Conservation (phyloP, 495 filamentous ascomycete genomes). For the Sordaria brevicollis region DNA sequence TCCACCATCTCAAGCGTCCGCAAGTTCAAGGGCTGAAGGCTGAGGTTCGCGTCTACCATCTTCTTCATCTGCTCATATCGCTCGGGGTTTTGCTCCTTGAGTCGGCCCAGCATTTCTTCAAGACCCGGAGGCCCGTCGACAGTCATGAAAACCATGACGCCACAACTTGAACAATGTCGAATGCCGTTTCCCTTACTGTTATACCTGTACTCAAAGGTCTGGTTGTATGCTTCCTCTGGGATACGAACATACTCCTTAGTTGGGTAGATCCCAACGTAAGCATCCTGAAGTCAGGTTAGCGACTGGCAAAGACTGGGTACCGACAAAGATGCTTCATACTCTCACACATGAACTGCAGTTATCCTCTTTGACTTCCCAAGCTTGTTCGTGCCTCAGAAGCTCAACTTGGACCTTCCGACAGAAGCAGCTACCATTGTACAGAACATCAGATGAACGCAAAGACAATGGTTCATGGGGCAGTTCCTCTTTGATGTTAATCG, state of each 20-base stretch:
- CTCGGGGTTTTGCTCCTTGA: conserved; percentile 7
- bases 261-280: conserved; percentile 11
- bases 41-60: conserved; percentile 7
- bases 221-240: neutral
- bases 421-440: conserved; percentile 8
- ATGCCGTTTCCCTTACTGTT: conserved; percentile 1
- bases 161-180: conserved; percentile 9
- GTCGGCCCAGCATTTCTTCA: neutral
- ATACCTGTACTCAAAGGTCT: conserved; percentile 11
- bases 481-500: neutral
- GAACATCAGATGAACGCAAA: neutral
- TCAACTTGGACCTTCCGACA: conserved; percentile 8
- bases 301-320: neutral
- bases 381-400: neutral
- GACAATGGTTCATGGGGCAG: neutral
- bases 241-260: conserved; percentile 8
- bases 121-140: conserved; percentile 11
- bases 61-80: conserved; percentile 3
- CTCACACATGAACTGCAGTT: conserved; percentile 15
- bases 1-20: conserved; percentile 8
- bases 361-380: conserved; percentile 7
- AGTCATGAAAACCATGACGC: conserved; percentile 10
- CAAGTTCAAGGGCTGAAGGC: conserved; percentile 12
- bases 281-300: conserved; percentile 3
- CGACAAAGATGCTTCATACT: neutral